Evolutionary conservation across 1,284 basidiomycete species (phyloP).

Genomic region (Leccinum subrobustum): DNA sequence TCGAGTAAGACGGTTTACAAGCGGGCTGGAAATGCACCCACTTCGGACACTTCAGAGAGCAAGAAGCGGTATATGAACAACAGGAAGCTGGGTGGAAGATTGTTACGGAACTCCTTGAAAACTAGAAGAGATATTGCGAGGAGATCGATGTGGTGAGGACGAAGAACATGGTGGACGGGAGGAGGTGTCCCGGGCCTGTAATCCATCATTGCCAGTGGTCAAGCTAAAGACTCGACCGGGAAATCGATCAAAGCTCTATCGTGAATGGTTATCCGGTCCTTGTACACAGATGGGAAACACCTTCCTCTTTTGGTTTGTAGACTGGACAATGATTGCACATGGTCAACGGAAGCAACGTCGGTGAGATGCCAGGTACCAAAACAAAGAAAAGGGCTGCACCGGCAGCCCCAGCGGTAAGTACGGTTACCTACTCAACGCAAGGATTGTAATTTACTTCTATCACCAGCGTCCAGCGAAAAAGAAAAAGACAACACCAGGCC

Average conservation of each 20-base stretch:
- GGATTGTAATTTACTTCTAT: constrained; percentile 7
- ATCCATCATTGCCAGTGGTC: constrained; percentile 21
- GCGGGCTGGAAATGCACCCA: constrained; percentile 12
- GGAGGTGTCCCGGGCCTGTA: constrained; percentile 41
- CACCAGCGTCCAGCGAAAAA: constrained; percentile 43
- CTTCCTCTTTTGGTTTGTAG: constrained; percentile 26
- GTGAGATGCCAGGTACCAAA: constrained; percentile 21
- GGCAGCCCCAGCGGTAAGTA: constrained; percentile 32
- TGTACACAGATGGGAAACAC: constrained; percentile 14
- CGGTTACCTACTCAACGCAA: neutral
- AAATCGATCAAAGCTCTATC: neutral
- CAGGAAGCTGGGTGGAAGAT: constrained; percentile 56
- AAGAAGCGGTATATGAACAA: constrained; percentile 63
- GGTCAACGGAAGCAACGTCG: neutral
- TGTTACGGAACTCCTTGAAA: constrained; percentile 54
- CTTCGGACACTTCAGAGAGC: constrained; percentile 58
- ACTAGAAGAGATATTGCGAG: constrained; percentile 58
- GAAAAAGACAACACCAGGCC: constrained; percentile 38
- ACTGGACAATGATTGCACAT: neutral
- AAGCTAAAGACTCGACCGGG: neutral
- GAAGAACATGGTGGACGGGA: constrained; percentile 58
- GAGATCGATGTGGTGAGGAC: constrained; percentile 72
- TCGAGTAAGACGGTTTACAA: constrained; percentile 1
- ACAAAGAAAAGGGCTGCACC: constrained; percentile 36
- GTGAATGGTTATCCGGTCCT: too few relatives aligned